Percentiles rank a stretch among this genome's conserved stretches.
Conservation (phyloP, 306 rosid species). For the Lathyrus oleraceus region DNA sequence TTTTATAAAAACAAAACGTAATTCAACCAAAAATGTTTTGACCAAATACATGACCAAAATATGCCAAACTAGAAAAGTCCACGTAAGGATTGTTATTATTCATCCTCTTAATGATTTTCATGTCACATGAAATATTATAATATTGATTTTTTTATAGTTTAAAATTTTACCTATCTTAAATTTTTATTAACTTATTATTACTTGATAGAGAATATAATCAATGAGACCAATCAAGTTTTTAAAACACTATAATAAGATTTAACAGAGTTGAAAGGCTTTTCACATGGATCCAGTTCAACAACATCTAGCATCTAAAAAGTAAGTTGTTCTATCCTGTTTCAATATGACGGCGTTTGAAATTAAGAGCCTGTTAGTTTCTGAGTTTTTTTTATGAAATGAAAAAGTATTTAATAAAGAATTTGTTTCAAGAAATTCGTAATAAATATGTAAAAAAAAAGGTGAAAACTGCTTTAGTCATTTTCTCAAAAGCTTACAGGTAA, state of each 20-base stretch:
- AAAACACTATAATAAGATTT: background rate
- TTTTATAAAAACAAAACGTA: background rate
- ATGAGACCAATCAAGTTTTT: too few relatives aligned
- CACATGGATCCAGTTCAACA: conserved; percentile 1
- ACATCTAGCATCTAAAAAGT: conserved; percentile 8
- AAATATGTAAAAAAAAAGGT: background rate
- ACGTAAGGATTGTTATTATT: background rate
- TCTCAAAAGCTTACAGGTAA: background rate
- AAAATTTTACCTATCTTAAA: too few relatives aligned
- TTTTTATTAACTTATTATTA: too few relatives aligned
- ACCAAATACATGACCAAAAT: too few relatives aligned
- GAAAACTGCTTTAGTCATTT: background rate
- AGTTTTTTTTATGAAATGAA: background rate
- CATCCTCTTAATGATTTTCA: background rate
- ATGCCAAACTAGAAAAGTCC: background rate
- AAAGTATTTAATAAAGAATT: background rate
- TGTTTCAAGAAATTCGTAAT: background rate
- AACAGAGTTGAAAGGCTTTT: background rate
- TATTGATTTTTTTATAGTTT: too few relatives aligned
- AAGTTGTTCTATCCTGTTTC: background rate
- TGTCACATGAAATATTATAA: background rate
- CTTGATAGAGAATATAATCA: too few relatives aligned
- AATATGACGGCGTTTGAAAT: background rate
- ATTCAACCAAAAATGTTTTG: background rate
- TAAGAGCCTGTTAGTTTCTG: background rate